Conservation (phyloP, 176 grass and related monocot species). For the Dactylis glomerata region DNA sequence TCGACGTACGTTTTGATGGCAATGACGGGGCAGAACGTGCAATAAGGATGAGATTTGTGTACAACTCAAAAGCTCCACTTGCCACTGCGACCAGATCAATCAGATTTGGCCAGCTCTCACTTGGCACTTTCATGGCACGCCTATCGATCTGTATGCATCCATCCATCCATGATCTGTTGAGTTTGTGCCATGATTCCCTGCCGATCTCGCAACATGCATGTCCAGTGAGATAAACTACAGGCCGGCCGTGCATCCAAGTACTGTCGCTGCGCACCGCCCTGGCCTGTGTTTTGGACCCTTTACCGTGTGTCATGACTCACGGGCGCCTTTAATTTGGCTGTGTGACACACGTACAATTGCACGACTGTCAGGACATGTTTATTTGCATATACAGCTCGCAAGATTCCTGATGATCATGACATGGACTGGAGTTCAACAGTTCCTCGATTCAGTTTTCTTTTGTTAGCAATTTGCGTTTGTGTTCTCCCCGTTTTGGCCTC, state of each 20-base stretch:
- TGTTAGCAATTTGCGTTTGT: background rate
- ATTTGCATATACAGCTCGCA: constrained; percentile 7
- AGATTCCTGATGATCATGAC: constrained; percentile 38
- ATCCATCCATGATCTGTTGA: background rate
- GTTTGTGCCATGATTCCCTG: background rate
- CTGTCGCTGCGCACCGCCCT: background rate
- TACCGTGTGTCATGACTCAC: background rate
- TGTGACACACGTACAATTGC: constrained; percentile 3
- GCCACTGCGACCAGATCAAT: background rate
- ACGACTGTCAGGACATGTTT: background rate
- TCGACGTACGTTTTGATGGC: background rate
- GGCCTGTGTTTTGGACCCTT: background rate
- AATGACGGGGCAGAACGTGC: constrained; percentile 42
- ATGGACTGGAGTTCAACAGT: background rate
- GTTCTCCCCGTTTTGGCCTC: constrained; percentile 39
- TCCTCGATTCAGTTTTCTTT: background rate
- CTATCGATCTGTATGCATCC: background rate
- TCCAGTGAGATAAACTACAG: background rate
- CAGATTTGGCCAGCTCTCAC: constrained; percentile 1
- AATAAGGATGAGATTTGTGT: constrained; percentile 19
- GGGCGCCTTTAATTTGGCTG: background rate
- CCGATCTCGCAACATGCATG: background rate
- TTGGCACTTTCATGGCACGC: background rate
- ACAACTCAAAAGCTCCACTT: constrained; percentile 23
- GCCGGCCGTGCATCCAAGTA: background rate